These are phyloP conservation scores for Miscanthus lutarioriparius DNA, from an alignment of 176 grass and related monocot species.

Conservation along the genomic window DNA sequence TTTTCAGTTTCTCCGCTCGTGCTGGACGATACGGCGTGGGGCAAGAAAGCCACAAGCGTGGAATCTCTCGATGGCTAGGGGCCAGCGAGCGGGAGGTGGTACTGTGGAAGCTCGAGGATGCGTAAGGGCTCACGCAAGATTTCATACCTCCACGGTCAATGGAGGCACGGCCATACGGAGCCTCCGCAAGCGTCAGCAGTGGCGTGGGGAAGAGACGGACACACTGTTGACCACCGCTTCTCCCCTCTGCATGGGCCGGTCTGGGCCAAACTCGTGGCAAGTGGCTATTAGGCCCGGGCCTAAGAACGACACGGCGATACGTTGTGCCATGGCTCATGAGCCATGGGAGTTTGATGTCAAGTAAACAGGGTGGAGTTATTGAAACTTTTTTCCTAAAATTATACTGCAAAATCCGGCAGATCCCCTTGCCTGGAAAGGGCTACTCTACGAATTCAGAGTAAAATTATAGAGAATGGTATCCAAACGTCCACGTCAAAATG, in stretches of 20 bases:
- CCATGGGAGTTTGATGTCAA: too few species aligned
- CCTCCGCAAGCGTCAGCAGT: conserved; percentile 17
- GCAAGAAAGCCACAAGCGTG: not conserved
- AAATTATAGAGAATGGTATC: not conserved
- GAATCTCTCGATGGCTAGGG: not conserved
- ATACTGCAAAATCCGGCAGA: not conserved
- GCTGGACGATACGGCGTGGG: conserved; percentile 3
- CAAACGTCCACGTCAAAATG: not conserved
- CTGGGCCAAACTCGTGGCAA: not conserved
- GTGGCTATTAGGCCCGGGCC: not conserved
- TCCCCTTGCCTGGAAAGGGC: not conserved
- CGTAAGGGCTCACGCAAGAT: not conserved
- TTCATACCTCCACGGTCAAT: not conserved
- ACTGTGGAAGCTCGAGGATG: not conserved
- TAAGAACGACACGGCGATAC: too few species aligned
- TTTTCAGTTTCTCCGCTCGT: not conserved
- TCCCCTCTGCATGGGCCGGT: not conserved
- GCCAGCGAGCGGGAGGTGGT: not conserved
- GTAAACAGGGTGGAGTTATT: too few species aligned
- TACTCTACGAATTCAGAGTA: not conserved
- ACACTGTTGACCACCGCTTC: not conserved
- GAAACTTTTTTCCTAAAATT: too few species aligned
- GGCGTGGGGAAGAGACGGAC: not conserved
- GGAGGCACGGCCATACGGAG: not conserved
- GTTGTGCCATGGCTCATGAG: too few species aligned